Percentiles rank a stretch among this genome's conserved stretches.
These are phyloP conservation scores for Raffaelea ambrosiae DNA, from an alignment of 2,329 filamentous ascomycete genomes.

Conservation along the genomic window DNA sequence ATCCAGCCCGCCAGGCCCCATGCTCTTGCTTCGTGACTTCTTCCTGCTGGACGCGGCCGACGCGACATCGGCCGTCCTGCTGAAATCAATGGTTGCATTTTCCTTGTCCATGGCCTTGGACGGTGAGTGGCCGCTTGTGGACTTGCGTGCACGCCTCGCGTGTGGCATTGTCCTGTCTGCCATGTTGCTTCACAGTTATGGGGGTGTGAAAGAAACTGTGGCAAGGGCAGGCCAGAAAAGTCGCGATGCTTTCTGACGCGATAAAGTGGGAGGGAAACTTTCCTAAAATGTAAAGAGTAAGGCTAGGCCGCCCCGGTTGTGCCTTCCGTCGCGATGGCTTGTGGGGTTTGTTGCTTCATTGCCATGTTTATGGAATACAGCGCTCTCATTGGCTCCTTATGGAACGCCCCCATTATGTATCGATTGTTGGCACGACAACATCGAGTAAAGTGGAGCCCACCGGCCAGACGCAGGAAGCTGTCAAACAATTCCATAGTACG, in stretches of 20 bases:
- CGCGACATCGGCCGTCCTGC: conserved; percentile 23
- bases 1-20: conserved; percentile 85
- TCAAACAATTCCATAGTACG: too few species aligned
- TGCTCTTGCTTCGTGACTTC: conserved; percentile 89
- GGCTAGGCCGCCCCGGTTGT: not conserved
- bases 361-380: conserved; percentile 8
- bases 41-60: conserved; percentile 42
- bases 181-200: conserved; percentile 26
- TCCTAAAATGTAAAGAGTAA: not conserved
- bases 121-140: conserved; percentile 53
- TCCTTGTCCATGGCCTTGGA: conserved; percentile 60
- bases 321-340: conserved; percentile 6
- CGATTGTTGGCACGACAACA: conserved; percentile 13
- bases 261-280: not conserved
- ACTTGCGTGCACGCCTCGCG: conserved; percentile 57
- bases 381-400: conserved; percentile 6
- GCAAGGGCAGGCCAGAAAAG: not conserved
- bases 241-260: too few species aligned
- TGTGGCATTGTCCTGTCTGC: conserved; percentile 44
- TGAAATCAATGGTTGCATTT: conserved; percentile 63
- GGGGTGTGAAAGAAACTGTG: not conserved
- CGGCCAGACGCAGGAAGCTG: too few species aligned
- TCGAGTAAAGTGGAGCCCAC: not conserved
- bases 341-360: conserved; percentile 5
- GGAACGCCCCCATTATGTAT: not conserved